Conservation (phyloP, 352 stramenopile genomes). For the Phytophthora rubi region DNA sequence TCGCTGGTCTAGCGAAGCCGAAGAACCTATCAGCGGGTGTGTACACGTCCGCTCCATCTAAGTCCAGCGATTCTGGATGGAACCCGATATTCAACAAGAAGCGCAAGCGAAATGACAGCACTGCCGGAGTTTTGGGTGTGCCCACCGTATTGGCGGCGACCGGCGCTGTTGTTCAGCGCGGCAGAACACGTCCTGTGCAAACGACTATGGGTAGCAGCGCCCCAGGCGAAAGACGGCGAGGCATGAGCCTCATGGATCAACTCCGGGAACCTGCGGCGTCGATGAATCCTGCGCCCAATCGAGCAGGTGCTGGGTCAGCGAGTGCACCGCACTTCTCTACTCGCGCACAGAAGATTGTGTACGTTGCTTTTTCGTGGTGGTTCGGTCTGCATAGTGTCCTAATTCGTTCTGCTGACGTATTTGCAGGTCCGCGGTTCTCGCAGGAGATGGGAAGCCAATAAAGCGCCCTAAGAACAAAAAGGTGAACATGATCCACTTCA, state of each 20-base stretch:
- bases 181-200: constrained; percentile 5
- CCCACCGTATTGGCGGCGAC: constrained; percentile 60
- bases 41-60: constrained; percentile 54
- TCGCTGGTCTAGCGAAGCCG: constrained; percentile 51
- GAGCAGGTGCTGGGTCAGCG: constrained; percentile 2
- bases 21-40: constrained; percentile 85
- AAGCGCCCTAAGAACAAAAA: constrained; percentile 56
- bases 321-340: constrained; percentile 28
- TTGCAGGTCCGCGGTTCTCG: constrained; percentile 44
- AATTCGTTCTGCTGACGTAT: constrained; percentile 4
- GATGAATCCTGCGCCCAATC: constrained; percentile 17
- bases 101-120: constrained; percentile 51
- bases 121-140: constrained; percentile 41
- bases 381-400: not conserved
- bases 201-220: not conserved
- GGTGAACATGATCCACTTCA: constrained; percentile 87
- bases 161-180: constrained; percentile 52
- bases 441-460: constrained; percentile 31
- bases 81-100: constrained; percentile 52
- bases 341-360: constrained; percentile 68
- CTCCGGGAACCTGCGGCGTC: constrained; percentile 29
- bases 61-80: constrained; percentile 38
- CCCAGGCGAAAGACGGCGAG: constrained; percentile 15
- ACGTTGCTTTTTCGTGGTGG: constrained; percentile 19
- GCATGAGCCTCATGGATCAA: constrained; percentile 46